Percentiles rank a stretch among this genome's conserved stretches.
These are phyloP conservation scores for Xylariomycetidae sp. DNA, from an alignment of 2,329 filamentous ascomycete genomes.

Conservation along the genomic window DNA sequence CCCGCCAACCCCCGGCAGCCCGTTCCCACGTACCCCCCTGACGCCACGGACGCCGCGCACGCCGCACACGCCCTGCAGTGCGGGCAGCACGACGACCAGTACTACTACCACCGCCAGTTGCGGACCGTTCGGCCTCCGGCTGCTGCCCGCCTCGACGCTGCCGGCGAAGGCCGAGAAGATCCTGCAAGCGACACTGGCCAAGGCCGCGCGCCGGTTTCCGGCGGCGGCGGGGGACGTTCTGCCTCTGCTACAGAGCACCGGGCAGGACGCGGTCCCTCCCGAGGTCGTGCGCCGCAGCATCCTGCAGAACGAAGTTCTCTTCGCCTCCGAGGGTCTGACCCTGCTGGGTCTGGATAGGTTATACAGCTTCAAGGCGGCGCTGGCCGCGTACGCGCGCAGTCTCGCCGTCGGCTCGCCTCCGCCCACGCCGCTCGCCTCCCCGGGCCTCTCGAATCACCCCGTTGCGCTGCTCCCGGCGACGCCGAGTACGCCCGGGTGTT, in stretches of 20 bases:
- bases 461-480: constrained; percentile 3
- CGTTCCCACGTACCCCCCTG: constrained; percentile 36
- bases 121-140: constrained; percentile 39
- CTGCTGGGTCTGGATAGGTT: constrained; percentile 55
- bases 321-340: constrained; percentile 53
- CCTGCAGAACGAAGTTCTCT: constrained; percentile 55
- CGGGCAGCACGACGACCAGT: constrained; percentile 28
- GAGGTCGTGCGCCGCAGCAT: constrained; percentile 52
- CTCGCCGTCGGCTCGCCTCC: constrained; percentile 2
- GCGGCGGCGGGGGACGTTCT: constrained; percentile 25
- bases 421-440: constrained; percentile 20
- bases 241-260: constrained; percentile 35
- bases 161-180: constrained; percentile 40
- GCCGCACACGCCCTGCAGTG: constrained; percentile 35
- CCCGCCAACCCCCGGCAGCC: constrained; percentile 32
- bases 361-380: constrained; percentile 58
- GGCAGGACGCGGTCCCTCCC: constrained; percentile 39
- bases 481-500: constrained; percentile 14
- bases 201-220: constrained; percentile 45
- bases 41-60: constrained; percentile 44
- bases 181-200: constrained; percentile 42
- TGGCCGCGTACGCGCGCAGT: constrained; percentile 49
- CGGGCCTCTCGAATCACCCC: constrained; percentile 18
- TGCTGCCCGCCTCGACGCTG: constrained; percentile 43
- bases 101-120: constrained; percentile 15